Base-by-base conservation (phyloP, 371 early-diverging fungal genomes). In the Mucor irregularis region DNA sequence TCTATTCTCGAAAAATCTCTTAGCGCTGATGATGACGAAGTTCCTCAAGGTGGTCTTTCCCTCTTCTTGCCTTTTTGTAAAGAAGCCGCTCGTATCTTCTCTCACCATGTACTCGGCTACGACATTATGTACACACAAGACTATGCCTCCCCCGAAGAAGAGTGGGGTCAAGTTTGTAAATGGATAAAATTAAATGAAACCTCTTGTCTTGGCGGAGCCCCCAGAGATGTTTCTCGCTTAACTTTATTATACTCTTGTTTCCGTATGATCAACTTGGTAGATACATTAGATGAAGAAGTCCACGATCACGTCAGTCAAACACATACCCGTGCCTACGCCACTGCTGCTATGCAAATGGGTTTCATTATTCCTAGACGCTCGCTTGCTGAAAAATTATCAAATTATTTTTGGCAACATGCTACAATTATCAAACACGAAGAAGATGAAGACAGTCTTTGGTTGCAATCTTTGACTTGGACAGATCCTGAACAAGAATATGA, bases 101-200 rank as follows among this genome's bases (percentile, higher is more conserved):
- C 53, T n/a, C 78, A 72, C 11, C 78, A 71, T 51, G 29, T 37
- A 0, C 52, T 74, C 17, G 74, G 73, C 16, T 70, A 72, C 16
- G 74, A 78, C 8, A 58, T 77, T 14, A 43, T 66, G 9, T 69
- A 65, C 24, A 58, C 53, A 17, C 38, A 58, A 13, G 21, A 22
- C 2, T 5, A 42, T 5, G 13, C 17, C 26, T n/a, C 52, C n/a
- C 30, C 43, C 14, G 62, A 69, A 46, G 62, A 72, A 28, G 71
- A 71, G 50, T 71, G 66, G 72, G 56, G 39, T n/a, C 67, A 56
- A 25, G 72, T 62, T 1, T 69, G 61, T 22, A 60, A 53, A 14
- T 78, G 78, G 78, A 61, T 78, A 45, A 69, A 73, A 33, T 45
- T 78, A 25, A 72, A 69, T 60, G 78, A 78, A 53, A 53, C 58